These are phyloP conservation scores for Sporopachydermia cereana DNA, from an alignment of 1,139 yeast species.

Conservation along the genomic window DNA sequence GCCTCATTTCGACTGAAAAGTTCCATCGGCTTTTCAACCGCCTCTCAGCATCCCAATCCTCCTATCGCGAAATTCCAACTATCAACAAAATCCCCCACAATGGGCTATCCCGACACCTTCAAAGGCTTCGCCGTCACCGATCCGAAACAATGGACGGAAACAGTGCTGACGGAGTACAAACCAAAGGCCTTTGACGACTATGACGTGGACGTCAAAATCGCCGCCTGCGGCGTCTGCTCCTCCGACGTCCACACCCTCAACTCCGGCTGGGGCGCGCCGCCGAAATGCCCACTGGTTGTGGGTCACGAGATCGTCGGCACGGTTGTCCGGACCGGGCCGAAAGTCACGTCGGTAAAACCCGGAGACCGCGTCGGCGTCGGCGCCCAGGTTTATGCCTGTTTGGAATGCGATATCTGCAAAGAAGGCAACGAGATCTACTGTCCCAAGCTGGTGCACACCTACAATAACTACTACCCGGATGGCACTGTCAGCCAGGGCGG, in stretches of 20 bases:
- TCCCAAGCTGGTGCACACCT: slow-evolving; percentile 21
- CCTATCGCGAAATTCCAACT: too few species aligned
- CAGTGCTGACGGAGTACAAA: slow-evolving; percentile 15
- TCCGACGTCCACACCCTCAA: slow-evolving; percentile 33
- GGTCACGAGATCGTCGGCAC: slow-evolving; percentile 40
- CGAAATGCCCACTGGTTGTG: slow-evolving; percentile 25
- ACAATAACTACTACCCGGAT: slow-evolving; percentile 20
- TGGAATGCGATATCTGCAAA: slow-evolving; percentile 19
- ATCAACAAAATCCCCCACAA: too few species aligned
- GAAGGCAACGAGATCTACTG: slow-evolving; percentile 25
- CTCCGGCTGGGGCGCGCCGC: slow-evolving; percentile 29
- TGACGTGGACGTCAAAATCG: slow-evolving; percentile 28
- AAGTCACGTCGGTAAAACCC: slow-evolving; percentile 17
- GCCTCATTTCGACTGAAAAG: too few species aligned
- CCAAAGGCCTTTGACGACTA: slow-evolving; percentile 25
- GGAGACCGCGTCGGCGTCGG: slow-evolving; percentile 30
- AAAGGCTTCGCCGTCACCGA: slow-evolving; percentile 13
- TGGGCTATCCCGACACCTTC: slow-evolving; percentile 45
- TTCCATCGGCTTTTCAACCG: too few species aligned
- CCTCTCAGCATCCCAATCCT: too few species aligned
- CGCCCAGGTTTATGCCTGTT: slow-evolving; percentile 24
- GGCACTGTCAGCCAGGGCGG: slow-evolving; percentile 26
- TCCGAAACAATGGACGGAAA: slow-evolving; percentile 12
- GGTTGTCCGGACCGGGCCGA: slow-evolving; percentile 8
- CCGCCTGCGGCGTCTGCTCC: slow-evolving; percentile 33